phyloP scores from a whole-genome alignment of 805 yeast genomes.

The Starmerella asiatica region DNA sequence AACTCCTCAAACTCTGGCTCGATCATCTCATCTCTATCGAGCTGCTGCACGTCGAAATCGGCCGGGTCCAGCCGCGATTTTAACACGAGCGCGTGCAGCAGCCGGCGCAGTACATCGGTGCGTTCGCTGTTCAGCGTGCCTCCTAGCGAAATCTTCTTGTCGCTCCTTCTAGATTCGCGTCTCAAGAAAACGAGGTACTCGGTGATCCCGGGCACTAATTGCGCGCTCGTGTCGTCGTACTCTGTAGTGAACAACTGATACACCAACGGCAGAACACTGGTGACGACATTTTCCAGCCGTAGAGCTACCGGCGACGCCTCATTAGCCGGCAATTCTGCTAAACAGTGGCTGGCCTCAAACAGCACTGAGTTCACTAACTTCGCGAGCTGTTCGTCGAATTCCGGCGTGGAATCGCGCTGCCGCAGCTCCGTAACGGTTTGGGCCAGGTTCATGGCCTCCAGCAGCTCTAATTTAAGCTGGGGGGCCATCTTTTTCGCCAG shows the following conservation, averaged over 20 bases:
- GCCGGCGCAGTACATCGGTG: slow-evolving; percentile 30
- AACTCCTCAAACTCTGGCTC: slow-evolving; percentile 47
- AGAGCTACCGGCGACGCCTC: slow-evolving; percentile 1
- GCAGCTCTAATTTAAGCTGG: slow-evolving; percentile 50
- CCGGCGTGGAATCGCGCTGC: slow-evolving; percentile 33
- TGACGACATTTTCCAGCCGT: slow-evolving; percentile 33
- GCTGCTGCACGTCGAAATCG: slow-evolving; percentile 38
- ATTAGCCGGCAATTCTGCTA: slow-evolving; percentile 11
- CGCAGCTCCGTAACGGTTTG: slow-evolving; percentile 34
- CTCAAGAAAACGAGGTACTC: slow-evolving; percentile 58
- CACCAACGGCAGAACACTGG: slow-evolving; percentile 57
- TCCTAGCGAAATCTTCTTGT: slow-evolving; percentile 26
- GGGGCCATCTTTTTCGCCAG: slow-evolving; percentile 70
- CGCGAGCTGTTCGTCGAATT: slow-evolving; percentile 64
- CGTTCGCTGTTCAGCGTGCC: slow-evolving; percentile 24
- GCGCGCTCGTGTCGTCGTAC: slow-evolving; percentile 76
- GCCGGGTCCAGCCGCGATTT: slow-evolving; percentile 74
- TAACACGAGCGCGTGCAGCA: slow-evolving; percentile 54
- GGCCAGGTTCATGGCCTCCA: slow-evolving; percentile 51
- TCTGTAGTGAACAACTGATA: slow-evolving; percentile 63
- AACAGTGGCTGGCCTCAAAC: slow-evolving; percentile 43
- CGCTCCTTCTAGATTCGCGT: slow-evolving; percentile 33
- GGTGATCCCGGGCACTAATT: slow-evolving; percentile 68
- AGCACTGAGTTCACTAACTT: slow-evolving; percentile 63
- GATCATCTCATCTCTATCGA: slow-evolving; percentile 17